Base-by-base conservation (phyloP, 148 eudicot species). In the Salicornia ramosissima region DNA sequence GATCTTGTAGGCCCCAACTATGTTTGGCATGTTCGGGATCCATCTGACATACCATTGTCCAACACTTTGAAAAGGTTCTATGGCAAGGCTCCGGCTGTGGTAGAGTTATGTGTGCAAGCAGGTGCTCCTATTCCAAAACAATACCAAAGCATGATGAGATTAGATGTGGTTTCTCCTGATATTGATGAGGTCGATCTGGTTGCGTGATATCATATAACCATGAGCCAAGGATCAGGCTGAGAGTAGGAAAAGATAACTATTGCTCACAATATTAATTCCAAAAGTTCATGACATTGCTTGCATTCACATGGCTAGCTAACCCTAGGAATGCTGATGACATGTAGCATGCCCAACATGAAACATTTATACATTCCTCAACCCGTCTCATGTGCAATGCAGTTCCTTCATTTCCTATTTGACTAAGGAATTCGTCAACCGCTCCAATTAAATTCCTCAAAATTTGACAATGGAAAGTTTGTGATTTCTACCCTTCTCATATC, bases 151-250 rank as follows among this genome's bases (percentile, higher is more conserved):
- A 84, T 86, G 90, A 80, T 86, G 90, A 84, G 87, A 75, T 59
- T 84, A 46, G 90, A 86, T 75, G 87, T 86, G 64, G 90, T 86
- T 78, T 78, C 86, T 78, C 90, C 88, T 64, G 84, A 68, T 71
- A 79, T 80, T 39, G 90, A 86, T 75, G 90, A 86, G 79, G 87
- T 78, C 46, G 87, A 86, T 80, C 87, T 86, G 72, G 90, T 86
- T 76, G 85, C 83, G 24, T 18, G 53, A 49, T 49, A 33, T 28
- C 46, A n/a, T 31, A 16, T 29, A 16, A 53, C 29, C 46, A 21
- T 58, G 40, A 10, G 29, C 34, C 10, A 26, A 47, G 43, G 46
- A 13, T 58, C 66, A 26, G 64, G 25, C 22, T 18, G 21, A 57
- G 22, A 24, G n/a, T 8, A 10, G 24, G 26, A 68, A 70, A 70